Percentiles rank a stretch among this genome's conserved stretches.
Evolutionary conservation across 1,139 yeast genomes (phyloP).

Genomic region (Scheffersomyces illinoinensis): DNA sequence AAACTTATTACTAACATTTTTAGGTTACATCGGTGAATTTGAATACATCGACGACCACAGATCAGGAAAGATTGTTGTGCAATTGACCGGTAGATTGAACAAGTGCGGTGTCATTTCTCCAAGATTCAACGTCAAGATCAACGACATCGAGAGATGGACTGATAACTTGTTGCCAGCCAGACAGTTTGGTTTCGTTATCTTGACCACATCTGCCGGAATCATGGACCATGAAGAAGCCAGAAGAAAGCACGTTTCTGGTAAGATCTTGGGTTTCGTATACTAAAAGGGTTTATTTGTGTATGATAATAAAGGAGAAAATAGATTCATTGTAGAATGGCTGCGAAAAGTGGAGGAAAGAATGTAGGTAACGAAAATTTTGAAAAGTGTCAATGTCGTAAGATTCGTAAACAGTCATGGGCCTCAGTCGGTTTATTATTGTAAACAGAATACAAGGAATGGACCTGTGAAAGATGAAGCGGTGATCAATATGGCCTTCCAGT

Average conservation of each 20-base stretch:
- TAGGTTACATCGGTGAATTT: conserved; percentile 95
- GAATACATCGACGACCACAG: conserved; percentile 99
- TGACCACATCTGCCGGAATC: conserved; percentile 99
- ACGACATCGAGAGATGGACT: conserved; percentile 97
- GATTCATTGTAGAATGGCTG: not conserved
- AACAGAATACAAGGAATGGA: too few species aligned
- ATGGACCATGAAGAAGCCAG: conserved; percentile 99
- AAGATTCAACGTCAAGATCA: conserved; percentile 93
- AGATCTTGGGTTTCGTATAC: conserved; percentile 95
- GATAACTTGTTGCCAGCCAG: conserved; percentile 97
- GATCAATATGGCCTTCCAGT: too few species aligned
- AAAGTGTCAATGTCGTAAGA: not conserved
- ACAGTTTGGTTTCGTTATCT: conserved; percentile 96
- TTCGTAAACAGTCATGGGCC: too few species aligned
- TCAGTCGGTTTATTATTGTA: too few species aligned
- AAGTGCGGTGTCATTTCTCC: conserved; percentile 98
- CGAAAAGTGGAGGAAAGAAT: not conserved
- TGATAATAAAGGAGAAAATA: not conserved
- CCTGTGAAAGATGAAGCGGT: too few species aligned
- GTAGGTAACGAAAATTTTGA: not conserved
- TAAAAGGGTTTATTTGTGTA: conserved; percentile 7
- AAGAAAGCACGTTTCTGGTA: conserved; percentile 99
- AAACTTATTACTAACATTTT: conserved; percentile 23
- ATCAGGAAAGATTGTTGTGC: conserved; percentile 96
- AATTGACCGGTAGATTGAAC: conserved; percentile 96